These are phyloP conservation scores for Venturia effusa DNA, from an alignment of 2,329 filamentous ascomycete species.

Conservation along the genomic window DNA sequence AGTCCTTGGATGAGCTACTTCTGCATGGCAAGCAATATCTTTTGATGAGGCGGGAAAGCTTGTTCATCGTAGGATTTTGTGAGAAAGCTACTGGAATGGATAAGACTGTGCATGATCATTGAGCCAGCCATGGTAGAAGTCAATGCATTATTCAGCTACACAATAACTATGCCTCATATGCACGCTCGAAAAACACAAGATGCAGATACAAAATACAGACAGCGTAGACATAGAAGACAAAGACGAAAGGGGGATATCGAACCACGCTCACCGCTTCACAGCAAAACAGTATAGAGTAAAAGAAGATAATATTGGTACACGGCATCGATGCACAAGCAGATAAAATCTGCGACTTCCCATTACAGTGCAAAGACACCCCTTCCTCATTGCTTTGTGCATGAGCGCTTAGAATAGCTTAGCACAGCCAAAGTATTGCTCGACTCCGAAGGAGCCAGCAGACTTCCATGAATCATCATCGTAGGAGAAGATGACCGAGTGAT, in stretches of 20 bases:
- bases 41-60: too few relatives aligned
- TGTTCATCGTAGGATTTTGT: too few relatives aligned
- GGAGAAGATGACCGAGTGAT: slow-evolving; percentile 70
- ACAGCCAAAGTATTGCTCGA: slow-evolving; percentile 76
- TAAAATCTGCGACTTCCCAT: neutral
- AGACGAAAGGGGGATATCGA: slow-evolving; percentile 1
- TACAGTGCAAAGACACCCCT: neutral
- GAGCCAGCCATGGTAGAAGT: neutral
- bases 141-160: neutral
- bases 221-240: too few relatives aligned
- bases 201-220: neutral
- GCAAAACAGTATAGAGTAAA: too few relatives aligned
- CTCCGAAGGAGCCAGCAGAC: slow-evolving; percentile 52
- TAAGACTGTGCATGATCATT: too few relatives aligned
- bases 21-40: too few relatives aligned
- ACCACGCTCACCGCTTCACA: too few relatives aligned
- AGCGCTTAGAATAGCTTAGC: slow-evolving; percentile 21
- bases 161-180: neutral
- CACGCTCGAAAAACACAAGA: neutral
- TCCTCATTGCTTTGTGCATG: neutral
- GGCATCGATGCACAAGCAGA: neutral
- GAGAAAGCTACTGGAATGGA: too few relatives aligned
- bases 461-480: slow-evolving; percentile 78
- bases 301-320: neutral
- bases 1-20: too few relatives aligned